phyloP scores from a whole-genome alignment of 2,329 filamentous ascomycete genomes.

The Bimuria novae-zelandiae region DNA sequence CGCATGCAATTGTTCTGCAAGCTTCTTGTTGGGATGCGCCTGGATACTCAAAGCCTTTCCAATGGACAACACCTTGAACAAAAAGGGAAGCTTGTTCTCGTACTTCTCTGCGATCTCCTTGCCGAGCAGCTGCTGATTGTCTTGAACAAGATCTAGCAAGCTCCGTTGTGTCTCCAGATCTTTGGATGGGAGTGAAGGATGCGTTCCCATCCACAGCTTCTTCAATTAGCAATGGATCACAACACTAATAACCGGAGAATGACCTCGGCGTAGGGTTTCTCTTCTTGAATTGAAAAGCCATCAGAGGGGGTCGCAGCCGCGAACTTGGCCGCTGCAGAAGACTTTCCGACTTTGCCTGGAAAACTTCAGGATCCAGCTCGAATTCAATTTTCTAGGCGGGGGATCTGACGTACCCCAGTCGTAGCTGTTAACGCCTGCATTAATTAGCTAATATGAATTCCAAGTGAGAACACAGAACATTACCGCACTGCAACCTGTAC shows the following conservation, averaged over 20 bases:
- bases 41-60: conserved; percentile 96
- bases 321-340: conserved; percentile 87
- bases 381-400: conserved; percentile 26
- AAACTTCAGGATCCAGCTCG: conserved; percentile 32
- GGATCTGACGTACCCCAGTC: conserved; percentile 74
- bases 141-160: conserved; percentile 83
- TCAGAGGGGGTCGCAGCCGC: conserved; percentile 80
- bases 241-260: not conserved
- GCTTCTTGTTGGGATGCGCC: conserved; percentile 93
- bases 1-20: conserved; percentile 85
- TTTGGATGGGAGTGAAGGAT: conserved; percentile 92
- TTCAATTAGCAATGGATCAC: conserved; percentile 21
- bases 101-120: conserved; percentile 74
- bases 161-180: conserved; percentile 82
- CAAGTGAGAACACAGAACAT: conserved; percentile 15
- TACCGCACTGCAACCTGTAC: conserved; percentile 79
- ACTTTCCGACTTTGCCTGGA: conserved; percentile 79
- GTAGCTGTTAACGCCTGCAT: conserved; percentile 91
- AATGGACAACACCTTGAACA: conserved; percentile 98
- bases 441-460: conserved; percentile 28
- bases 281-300: conserved; percentile 76
- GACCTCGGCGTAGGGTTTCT: conserved; percentile 95
- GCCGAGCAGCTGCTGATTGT: conserved; percentile 83
- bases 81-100: conserved; percentile 83
- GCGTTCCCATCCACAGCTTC: conserved; percentile 98